Evolutionary conservation across 108 stramenopile species (phyloP).

Genomic region (Seminavis robusta): DNA sequence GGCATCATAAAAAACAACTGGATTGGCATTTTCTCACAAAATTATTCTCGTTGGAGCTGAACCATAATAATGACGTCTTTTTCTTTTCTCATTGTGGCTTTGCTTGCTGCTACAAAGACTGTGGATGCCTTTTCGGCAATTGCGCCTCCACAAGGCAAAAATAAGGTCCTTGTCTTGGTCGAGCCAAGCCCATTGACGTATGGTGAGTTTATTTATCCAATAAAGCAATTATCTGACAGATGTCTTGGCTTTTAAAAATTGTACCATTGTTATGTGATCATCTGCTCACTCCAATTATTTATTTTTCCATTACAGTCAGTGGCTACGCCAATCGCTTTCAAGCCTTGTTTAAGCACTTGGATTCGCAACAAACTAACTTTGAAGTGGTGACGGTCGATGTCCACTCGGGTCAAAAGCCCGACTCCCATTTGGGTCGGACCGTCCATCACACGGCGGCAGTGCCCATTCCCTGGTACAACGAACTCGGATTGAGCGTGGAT

Average conservation of each 20-base stretch:
- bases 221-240: not conserved
- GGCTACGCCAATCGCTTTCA: conserved; percentile 91
- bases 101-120: too few relatives aligned
- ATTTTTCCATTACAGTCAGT: conserved; percentile 29
- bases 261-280: not conserved
- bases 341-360: conserved; percentile 70
- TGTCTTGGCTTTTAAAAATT: not conserved
- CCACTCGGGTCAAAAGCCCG: conserved; percentile 33
- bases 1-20: too few relatives aligned
- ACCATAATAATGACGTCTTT: too few relatives aligned
- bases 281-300: not conserved
- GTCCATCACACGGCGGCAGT: conserved; percentile 5
- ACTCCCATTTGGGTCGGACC: conserved; percentile 26
- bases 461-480: conserved; percentile 15
- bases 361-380: conserved; percentile 68
- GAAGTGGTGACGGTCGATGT: conserved; percentile 73
- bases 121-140: too few relatives aligned
- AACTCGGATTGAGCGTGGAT: conserved; percentile 16
- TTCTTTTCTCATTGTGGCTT: too few relatives aligned
- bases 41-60: too few relatives aligned
- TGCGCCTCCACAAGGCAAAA: too few relatives aligned
- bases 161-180: conserved; percentile 44
- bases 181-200: conserved; percentile 84
- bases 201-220: not conserved
- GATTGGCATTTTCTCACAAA: too few relatives aligned